These are phyloP conservation scores for Drechslera avenae DNA, from an alignment of 2,329 filamentous ascomycete species.

Conservation along the genomic window DNA sequence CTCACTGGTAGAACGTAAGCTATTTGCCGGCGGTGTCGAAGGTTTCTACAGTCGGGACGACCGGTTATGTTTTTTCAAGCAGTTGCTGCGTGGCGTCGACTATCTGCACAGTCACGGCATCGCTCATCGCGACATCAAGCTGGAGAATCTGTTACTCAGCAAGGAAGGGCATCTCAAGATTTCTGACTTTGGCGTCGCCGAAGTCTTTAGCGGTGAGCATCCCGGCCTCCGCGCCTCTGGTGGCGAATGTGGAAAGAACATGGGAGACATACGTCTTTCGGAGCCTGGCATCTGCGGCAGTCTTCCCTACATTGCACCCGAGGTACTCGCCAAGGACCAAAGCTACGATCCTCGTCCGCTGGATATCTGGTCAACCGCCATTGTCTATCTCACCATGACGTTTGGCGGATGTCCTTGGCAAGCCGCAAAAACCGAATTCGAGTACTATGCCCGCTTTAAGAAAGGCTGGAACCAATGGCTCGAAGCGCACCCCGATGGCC, in stretches of 20 bases:
- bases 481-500: conserved; percentile 57
- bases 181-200: conserved; percentile 87
- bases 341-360: conserved; percentile 76
- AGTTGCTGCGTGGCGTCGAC: conserved; percentile 78
- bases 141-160: conserved; percentile 82
- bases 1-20: conserved; percentile 66
- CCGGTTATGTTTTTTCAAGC: conserved; percentile 85
- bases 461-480: conserved; percentile 73
- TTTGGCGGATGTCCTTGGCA: conserved; percentile 77
- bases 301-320: conserved; percentile 84
- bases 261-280: conserved; percentile 73
- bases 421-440: conserved; percentile 63
- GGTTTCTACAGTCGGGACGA: conserved; percentile 66
- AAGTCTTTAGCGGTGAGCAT: conserved; percentile 82
- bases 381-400: conserved; percentile 79
- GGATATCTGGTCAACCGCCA: conserved; percentile 85
- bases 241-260: conserved; percentile 74
- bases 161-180: conserved; percentile 85
- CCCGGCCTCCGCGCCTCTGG: conserved; percentile 75
- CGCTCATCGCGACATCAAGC: conserved; percentile 88
- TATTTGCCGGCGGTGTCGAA: conserved; percentile 59
- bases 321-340: conserved; percentile 72
- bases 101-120: conserved; percentile 85
- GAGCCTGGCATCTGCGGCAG: conserved; percentile 83
- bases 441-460: conserved; percentile 67